Evolutionary conservation across 1,284 basidiomycete species (phyloP), one percentile per base, ranked within the genome.

Genomic region (Ceratobasidium sp.): DNA sequence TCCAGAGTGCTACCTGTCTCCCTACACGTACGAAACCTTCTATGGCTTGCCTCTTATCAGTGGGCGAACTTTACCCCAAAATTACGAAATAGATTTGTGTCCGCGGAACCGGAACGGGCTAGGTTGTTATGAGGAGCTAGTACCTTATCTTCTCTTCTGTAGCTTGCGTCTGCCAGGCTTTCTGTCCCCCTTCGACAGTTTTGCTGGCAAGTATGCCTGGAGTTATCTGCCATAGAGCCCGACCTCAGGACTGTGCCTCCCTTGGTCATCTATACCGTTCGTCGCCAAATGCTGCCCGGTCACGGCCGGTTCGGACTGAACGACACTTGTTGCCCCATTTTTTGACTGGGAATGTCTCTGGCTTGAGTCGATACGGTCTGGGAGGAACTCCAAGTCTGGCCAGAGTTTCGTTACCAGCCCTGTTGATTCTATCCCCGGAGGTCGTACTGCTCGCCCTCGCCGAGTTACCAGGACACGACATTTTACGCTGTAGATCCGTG

Each of bases 201-300:
- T 40, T 5, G n/a, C 60, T 42, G 39, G 33, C 39, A 12, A 40
- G 18, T 42, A 71, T 73, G 71, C 71, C 71, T 63, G 53, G 71
- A 3, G 71, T 73, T 6, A 73, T 73, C 9, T 73, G 71, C 28
- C 51, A 73, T 40, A 60, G 71, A 73, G 44, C n/a, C 18, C 56
- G n/a, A 12, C 44, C 71, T 51, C 71, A 63, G 40, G 71, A 73
- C 58, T 73, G 71, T 73, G 58, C 60, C 15, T 39, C 44, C 2
- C 44, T 73, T 9, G 71, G 71, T 63, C 71, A 73, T 42, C 51
- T 73, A 58, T 73, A 73, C 26, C 56, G 71, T 3, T 73, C 71
- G 39, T 73, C 71, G 33, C 60, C 56, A 2, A 51, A 73, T 60
- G 26, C 56, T 39, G 60, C 39, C 9, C 40, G 42, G 28, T 40